Conservation (phyloP, 2,329 filamentous ascomycete genomes). For the Arachnopeziza araneosa region DNA sequence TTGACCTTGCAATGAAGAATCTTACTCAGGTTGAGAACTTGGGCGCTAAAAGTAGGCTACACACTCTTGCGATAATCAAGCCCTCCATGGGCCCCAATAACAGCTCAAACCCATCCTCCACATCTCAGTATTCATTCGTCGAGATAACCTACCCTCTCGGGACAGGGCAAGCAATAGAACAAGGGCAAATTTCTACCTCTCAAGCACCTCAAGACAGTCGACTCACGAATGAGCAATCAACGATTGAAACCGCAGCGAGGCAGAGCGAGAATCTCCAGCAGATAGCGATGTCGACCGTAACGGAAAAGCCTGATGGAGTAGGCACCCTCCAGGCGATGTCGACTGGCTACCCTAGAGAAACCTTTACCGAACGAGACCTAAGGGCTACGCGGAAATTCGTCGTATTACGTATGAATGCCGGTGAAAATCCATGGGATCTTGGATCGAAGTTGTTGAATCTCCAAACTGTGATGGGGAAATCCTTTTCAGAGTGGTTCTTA, state of each 20-base stretch:
- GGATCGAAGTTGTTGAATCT: slow-evolving; percentile 63
- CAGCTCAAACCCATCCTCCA: slow-evolving; percentile 31
- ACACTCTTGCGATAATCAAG: slow-evolving; percentile 71
- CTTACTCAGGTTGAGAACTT: slow-evolving; percentile 81
- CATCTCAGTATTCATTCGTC: slow-evolving; percentile 38
- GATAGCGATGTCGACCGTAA: neutral
- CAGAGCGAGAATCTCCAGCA: neutral
- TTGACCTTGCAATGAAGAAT: slow-evolving; percentile 66
- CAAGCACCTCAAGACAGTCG: neutral
- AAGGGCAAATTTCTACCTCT: neutral
- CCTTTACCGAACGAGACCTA: neutral
- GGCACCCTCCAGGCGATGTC: neutral
- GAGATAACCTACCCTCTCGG: slow-evolving; percentile 56
- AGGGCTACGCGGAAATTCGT: slow-evolving; percentile 50
- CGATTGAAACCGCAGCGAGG: neutral
- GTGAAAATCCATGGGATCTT: slow-evolving; percentile 83
- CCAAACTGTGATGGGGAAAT: slow-evolving; percentile 71
- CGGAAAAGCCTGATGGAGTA: neutral
- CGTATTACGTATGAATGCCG: slow-evolving; percentile 62
- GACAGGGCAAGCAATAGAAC: neutral
- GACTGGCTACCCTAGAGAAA: neutral
- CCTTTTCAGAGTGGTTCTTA: slow-evolving; percentile 70
- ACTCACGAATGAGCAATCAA: neutral
- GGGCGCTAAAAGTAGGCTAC: slow-evolving; percentile 52
- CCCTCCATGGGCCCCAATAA: slow-evolving; percentile 27